Conservation (phyloP, 805 yeast genomes). For the Saccharomyces kudriavzevii region DNA sequence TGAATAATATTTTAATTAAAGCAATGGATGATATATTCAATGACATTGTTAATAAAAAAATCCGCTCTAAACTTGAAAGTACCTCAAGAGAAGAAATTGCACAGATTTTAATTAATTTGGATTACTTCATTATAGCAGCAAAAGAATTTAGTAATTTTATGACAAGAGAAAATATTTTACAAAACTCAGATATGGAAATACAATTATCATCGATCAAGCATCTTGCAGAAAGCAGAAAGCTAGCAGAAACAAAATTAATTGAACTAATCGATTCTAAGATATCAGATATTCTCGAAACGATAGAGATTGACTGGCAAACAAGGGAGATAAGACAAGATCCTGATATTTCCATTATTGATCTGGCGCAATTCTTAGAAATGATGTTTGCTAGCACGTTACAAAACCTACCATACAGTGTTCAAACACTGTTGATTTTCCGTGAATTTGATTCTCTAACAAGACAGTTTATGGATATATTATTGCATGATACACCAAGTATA, state of each 20-base stretch:
- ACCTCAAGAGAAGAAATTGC: slow-evolving; percentile 83
- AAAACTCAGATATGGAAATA: slow-evolving; percentile 35
- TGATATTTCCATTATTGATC: slow-evolving; percentile 66
- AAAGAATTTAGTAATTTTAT: slow-evolving; percentile 46
- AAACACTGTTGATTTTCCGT: slow-evolving; percentile 72
- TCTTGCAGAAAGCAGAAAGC: slow-evolving; percentile 52
- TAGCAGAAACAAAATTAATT: slow-evolving; percentile 75
- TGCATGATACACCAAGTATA: slow-evolving; percentile 40
- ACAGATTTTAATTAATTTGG: slow-evolving; percentile 81
- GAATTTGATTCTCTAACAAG: slow-evolving; percentile 80
- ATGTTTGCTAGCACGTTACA: slow-evolving; percentile 79
- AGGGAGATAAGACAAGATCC: slow-evolving; percentile 48
- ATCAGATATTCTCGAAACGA: slow-evolving; percentile 70
- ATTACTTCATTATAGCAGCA: slow-evolving; percentile 73
- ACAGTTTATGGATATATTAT: slow-evolving; percentile 53
- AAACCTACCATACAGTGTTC: slow-evolving; percentile 68
- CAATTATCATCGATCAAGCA: slow-evolving; percentile 45
- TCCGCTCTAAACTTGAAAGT: slow-evolving; percentile 53
- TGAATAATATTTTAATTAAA: slow-evolving; percentile 50
- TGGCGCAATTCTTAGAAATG: slow-evolving; percentile 77
- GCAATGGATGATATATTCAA: slow-evolving; percentile 64
- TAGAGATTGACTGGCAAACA: slow-evolving; percentile 79
- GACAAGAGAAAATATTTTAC: slow-evolving; percentile 31
- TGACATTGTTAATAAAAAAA: slow-evolving; percentile 56
- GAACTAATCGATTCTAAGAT: slow-evolving; percentile 75